phyloP scores from a whole-genome alignment of 169 alveolate species.

The Cryptosporidium parvum region DNA sequence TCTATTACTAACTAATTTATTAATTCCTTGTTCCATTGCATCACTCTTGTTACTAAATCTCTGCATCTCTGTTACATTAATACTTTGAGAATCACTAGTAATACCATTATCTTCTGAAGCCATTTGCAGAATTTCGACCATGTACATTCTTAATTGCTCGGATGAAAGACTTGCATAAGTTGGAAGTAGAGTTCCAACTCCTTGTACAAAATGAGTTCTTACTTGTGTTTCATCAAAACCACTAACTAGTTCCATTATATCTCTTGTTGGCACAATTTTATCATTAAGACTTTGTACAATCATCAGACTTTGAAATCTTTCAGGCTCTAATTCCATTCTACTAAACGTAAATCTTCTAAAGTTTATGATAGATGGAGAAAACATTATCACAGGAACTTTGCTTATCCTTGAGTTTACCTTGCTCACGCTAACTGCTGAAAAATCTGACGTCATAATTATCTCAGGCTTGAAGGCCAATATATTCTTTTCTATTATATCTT shows the following conservation, averaged over 20 bases:
- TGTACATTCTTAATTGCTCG: slow-evolving; percentile 20
- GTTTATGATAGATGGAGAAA: slow-evolving; percentile 61
- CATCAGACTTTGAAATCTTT: slow-evolving; percentile 49
- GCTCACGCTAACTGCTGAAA: slow-evolving; percentile 60
- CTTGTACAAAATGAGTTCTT: slow-evolving; percentile 56
- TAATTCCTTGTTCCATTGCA: slow-evolving; percentile 12
- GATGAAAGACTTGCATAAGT: slow-evolving; percentile 70
- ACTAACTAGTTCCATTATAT: slow-evolving; percentile 60
- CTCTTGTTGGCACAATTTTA: slow-evolving; percentile 71
- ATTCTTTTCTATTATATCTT: slow-evolving; percentile 57
- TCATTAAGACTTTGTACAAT: slow-evolving; percentile 68
- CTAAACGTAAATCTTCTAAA: slow-evolving; percentile 45
- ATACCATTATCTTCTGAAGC: background rate
- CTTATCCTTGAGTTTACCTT: slow-evolving; percentile 61
- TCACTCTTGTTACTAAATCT: background rate
- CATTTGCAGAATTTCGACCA: slow-evolving; percentile 29
- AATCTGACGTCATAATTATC: slow-evolving; percentile 54
- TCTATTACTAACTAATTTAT: slow-evolving; percentile 41
- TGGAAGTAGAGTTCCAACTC: slow-evolving; percentile 57
- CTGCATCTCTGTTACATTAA: slow-evolving; percentile 4
- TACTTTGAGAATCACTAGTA: background rate
- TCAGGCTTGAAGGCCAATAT: slow-evolving; percentile 68
- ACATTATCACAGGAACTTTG: slow-evolving; percentile 59
- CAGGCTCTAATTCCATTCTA: slow-evolving; percentile 46
- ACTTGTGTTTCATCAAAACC: slow-evolving; percentile 24